phyloP scores from a whole-genome alignment of 202 grass and related monocot genomes.

The Musa balbisiana region DNA sequence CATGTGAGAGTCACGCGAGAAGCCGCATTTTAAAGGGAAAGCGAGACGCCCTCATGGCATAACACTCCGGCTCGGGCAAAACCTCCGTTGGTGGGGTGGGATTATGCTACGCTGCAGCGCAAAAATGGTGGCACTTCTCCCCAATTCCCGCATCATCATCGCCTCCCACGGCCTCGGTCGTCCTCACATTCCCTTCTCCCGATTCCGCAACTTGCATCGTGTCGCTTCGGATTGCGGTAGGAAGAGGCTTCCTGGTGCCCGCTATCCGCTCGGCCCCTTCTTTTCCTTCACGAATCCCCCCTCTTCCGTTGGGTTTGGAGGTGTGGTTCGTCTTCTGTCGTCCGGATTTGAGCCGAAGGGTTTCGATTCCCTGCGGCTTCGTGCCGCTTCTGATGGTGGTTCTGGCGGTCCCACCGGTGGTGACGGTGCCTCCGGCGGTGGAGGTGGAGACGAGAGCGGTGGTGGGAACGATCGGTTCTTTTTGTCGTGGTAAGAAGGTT shows the following conservation, averaged over 20 bases:
- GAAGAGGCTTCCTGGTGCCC: not conserved
- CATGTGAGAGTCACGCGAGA: too few relatives aligned
- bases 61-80: too few relatives aligned
- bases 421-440: not conserved
- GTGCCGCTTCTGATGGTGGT: slow-evolving; percentile 17
- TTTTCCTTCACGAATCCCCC: not conserved
- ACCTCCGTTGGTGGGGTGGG: too few relatives aligned
- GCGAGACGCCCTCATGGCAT: too few relatives aligned
- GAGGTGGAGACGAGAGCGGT: slow-evolving; percentile 7
- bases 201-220: not conserved
- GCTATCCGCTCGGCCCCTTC: not conserved
- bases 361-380: not conserved
- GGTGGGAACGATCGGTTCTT: slow-evolving; percentile 31
- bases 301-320: not conserved
- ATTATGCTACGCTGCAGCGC: not conserved
- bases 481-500: slow-evolving; percentile 23
- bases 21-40: too few relatives aligned
- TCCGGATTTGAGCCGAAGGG: slow-evolving; percentile 12
- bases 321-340: not conserved
- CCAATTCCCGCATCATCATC: slow-evolving; percentile 18
- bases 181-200: not conserved
- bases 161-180: slow-evolving; percentile 4
- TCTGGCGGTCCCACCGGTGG: slow-evolving; percentile 11
- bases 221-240: too few relatives aligned
- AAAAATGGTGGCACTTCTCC: slow-evolving; percentile 31